Evolutionary conservation across 139 green algal species (phyloP).

Genomic region (Yamagishiella unicocca): DNA sequence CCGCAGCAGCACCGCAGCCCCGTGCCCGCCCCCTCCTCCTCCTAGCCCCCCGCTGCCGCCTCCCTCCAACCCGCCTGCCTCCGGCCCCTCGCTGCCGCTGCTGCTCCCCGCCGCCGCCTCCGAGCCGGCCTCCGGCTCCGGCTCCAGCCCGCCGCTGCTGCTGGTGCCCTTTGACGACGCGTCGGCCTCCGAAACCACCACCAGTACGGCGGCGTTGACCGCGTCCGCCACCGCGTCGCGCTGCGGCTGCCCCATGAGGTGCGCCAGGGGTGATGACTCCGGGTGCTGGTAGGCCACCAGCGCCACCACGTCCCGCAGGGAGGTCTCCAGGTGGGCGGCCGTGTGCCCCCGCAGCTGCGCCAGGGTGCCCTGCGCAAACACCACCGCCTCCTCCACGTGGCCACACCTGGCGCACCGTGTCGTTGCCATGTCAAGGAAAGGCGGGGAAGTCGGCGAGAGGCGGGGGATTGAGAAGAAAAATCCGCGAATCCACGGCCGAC

Average conservation of each 20-base stretch:
- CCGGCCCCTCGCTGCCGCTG: not conserved
- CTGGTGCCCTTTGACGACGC: not conserved
- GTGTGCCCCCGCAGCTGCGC: constrained; percentile 47
- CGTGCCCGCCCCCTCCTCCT: not conserved
- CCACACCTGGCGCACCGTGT: constrained; percentile 53
- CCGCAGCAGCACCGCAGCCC: not conserved
- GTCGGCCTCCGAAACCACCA: not conserved
- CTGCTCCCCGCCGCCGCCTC: not conserved
- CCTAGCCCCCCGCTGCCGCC: not conserved
- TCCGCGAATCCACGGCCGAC: too few relatives aligned
- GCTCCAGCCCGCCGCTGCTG: not conserved
- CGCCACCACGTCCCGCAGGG: constrained; percentile 77
- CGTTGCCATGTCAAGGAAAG: too few relatives aligned
- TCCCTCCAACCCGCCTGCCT: not conserved
- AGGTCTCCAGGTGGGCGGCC: not conserved
- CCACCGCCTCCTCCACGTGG: constrained; percentile 64
- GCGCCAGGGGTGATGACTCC: constrained; percentile 62
- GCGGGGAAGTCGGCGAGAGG: too few relatives aligned
- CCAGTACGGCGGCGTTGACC: constrained; percentile 81
- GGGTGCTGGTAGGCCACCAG: constrained; percentile 85
- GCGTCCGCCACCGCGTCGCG: constrained; percentile 81
- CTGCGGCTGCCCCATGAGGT: constrained; percentile 71
- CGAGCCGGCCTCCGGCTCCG: not conserved
- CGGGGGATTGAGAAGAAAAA: too few relatives aligned
- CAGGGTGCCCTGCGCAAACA: constrained; percentile 67